Percentiles rank a stretch among this genome's conserved stretches.
phyloP scores from a whole-genome alignment of 139 green algal species.

The Astrephomene gubernaculifera region DNA sequence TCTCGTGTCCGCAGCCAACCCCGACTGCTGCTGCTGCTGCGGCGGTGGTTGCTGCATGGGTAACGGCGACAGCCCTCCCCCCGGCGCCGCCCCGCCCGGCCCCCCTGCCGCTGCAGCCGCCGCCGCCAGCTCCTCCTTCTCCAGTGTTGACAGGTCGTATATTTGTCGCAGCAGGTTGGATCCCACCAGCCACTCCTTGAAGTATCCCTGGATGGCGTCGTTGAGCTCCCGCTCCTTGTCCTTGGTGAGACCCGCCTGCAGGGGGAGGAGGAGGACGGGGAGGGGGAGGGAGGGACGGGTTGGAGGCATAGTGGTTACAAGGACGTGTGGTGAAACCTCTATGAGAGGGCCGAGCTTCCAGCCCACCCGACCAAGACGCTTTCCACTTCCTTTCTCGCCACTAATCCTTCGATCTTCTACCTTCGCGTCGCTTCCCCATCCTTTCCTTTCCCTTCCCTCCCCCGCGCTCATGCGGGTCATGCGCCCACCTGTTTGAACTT shows the following conservation, averaged over 20 bases:
- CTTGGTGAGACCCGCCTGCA: slow-evolving; percentile 50
- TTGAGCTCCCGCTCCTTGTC: slow-evolving; percentile 63
- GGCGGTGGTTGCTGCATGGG: too few species aligned
- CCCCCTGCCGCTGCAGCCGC: not conserved
- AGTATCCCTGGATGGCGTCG: slow-evolving; percentile 60
- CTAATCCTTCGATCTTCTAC: too few species aligned
- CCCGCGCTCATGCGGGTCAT: not conserved
- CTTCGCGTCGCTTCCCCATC: too few species aligned
- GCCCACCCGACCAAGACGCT: too few species aligned
- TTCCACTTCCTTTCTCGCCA: too few species aligned
- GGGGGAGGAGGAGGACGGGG: not conserved
- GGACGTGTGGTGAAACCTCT: too few species aligned
- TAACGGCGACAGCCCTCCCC: too few species aligned
- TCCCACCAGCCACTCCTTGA: slow-evolving; percentile 56
- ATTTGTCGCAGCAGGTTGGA: slow-evolving; percentile 61
- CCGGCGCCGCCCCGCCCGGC: too few species aligned
- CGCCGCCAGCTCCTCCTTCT: slow-evolving; percentile 55
- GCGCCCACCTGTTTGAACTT: slow-evolving; percentile 56
- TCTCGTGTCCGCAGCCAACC: too few species aligned
- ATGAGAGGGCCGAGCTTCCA: too few species aligned
- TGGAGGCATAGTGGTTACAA: not conserved
- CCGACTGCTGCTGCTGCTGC: too few species aligned
- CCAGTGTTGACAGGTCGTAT: slow-evolving; percentile 62
- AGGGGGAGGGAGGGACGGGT: not conserved
- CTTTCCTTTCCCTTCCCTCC: too few species aligned